Base-by-base conservation (phyloP, 2,329 filamentous ascomycete genomes). In the Colletotrichum agaves region DNA sequence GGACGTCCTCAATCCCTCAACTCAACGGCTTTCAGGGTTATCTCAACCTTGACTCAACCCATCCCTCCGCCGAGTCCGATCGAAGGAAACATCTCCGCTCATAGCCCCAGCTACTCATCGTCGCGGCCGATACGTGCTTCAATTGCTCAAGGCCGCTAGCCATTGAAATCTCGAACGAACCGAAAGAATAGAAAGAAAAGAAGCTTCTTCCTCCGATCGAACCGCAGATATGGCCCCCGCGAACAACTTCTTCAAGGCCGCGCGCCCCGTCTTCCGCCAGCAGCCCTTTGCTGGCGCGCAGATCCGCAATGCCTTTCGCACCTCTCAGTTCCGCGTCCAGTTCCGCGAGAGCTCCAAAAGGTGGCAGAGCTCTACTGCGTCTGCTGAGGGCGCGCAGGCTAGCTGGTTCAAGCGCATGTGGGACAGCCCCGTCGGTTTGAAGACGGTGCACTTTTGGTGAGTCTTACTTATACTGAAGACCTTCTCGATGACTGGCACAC, bases 361-460 rank as follows among this genome's bases (percentile, higher is more conserved):
- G 78, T 93, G 88, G 80, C 90, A 93, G 81, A 93, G 90, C 80
- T 90, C 90, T 49, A 84, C 89, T 46, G 83, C 84, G 71, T 80
- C 80, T 58, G 78, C 78, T 58, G 81, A 81, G 72, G 78, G 81
- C 73, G 78, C 80, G 66, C 75, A 81, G 72, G 74, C 79, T 70
- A 82, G 83, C 76, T 90, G 85, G 85, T 90, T 96, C 79, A 89
- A 91, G 84, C 90, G 90, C 81, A 88, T 97, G 85, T 94, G 91
- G 91, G 89, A 93, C 80, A 93, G 91, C 79, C 91, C 92, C 70
- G 81, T 94, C 71, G 93, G 93, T 58, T 74, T 94, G 74, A 94
- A 94, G 90, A 99, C 96, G 70, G 96, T 99, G 75, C 96, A 99
- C 82, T 99, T 99, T 84, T 99, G 96, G 95, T 95, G 84, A 72